Base-by-base conservation (phyloP, 1,284 basidiomycete genomes). In the Chiua sp. region DNA sequence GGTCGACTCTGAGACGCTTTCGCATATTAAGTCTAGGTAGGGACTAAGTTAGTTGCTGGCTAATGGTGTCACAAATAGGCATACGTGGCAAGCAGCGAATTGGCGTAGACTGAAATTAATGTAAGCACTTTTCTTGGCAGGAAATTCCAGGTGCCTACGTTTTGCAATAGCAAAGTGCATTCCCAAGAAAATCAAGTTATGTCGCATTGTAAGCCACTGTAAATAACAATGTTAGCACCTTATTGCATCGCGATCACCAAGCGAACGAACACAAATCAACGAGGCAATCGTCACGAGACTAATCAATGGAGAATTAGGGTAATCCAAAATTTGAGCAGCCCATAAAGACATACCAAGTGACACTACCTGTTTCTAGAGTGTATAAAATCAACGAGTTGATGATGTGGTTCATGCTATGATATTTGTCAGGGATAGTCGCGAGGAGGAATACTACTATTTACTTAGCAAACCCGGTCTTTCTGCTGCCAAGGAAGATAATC, bases 131-230 rank as follows among this genome's bases (percentile, higher is more conserved):
- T 8, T n/a, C 7, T 30, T 18, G 46, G 15, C 8, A 39, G 3
- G 4, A 7, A 10, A n/a, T 32, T 49, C 22, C 16, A 22, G 49
- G 46, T 23, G 3, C 71, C 1, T 59, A 84, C 82, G 63, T 71
- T 84, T 85, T 33, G 78, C 78, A 55, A 84, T 84, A 6, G 80
- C 75, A 63, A 85, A 84, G 66, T 84, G 82, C 53, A 84, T 73
- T 1, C 76, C 79, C 60, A 84, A 75, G 64, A 84, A 82, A 32
- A 85, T 74, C 32, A 80, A 70, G 53, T 82, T 82, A 7, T 71
- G 65, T 2, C 76, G 75, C 76, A 82, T 78, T 6, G 70, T 56
- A 6, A 85, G 59, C 83, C 83, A 85, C 84, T 85, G 48, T 0
- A 20, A 44, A 47, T 4, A 39, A 44, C 2, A 33, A 55, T 16